Evolutionary conservation across 1,284 basidiomycete genomes (phyloP), one percentile per base, ranked within the genome.

Genomic region (Austroboletus niveus): DNA sequence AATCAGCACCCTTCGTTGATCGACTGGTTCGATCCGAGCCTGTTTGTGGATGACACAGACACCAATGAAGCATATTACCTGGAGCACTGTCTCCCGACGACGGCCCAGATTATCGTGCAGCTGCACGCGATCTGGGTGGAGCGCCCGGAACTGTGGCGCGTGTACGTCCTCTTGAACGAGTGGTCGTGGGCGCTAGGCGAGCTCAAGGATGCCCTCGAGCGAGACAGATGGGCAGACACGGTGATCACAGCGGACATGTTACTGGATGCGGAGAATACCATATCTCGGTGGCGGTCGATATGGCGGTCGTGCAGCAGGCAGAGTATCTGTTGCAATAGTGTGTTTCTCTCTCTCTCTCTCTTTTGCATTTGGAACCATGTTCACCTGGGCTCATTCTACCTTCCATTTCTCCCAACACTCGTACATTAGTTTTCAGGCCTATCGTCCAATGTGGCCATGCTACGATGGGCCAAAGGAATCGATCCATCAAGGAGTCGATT

Each of bases 301-400:
- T 87, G 81, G 84, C 81, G 24, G 77, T 89, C 32, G 86, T 81
- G 1, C 76, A 85, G 59, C 71, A 77, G 46, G 80, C 84, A 1
- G 82, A 85, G 81, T 87, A 50, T 88, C 88, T 66, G 71, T 89
- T 14, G 86, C 2, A 93, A 92, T 60, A 90, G 75, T 45, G 75
- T 77, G 39, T 14, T n/a, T 17, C 17, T 17, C 17, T 17, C 17
- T 17, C 17, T 17, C 17, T 17, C 17, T 17, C 17, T 17, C 17
- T 17, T 17, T 17, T 17, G 17, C 17, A 17, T 17, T 17, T 17
- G 17, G 17, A 17, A 17, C 17, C 17, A 17, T 17, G 17, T 17
- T 17, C 17, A 17, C 17, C 17, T 17, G 17, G 17, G 17, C 17
- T 17, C 17, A 17, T 17, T 17, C 17, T 17, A 17, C 17, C 17